A percentile compares a stretch with the other conserved stretches of the same genome.
These are phyloP conservation scores for Striga asiatica DNA, from an alignment of 257 asterid genomes.

Conservation along the genomic window DNA sequence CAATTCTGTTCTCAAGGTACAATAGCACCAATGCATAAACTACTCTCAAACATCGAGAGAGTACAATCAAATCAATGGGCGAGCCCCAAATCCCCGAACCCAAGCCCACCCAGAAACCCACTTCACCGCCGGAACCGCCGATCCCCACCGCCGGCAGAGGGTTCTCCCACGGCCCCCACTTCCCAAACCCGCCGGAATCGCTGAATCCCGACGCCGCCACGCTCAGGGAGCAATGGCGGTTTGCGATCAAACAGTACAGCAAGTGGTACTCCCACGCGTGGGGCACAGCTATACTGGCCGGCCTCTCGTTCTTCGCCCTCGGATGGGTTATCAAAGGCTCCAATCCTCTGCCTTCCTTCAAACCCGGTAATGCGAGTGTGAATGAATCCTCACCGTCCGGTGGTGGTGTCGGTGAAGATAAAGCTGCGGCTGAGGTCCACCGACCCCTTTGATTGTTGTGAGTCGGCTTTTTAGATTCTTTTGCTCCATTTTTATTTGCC, in stretches of 20 bases:
- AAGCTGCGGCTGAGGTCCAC: constrained; percentile 13
- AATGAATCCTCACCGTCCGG: constrained; percentile 8
- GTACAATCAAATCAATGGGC: constrained; percentile 26
- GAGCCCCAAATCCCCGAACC: constrained; percentile 34
- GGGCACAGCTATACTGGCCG: constrained; percentile 96
- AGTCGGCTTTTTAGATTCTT: constrained; percentile 11
- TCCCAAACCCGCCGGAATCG: constrained; percentile 59
- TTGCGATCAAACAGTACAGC: constrained; percentile 67
- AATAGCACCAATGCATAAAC: not conserved
- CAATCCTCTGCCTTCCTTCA: constrained; percentile 68
- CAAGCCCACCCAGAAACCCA: constrained; percentile 21
- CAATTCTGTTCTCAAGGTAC: not conserved
- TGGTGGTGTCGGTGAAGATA: not conserved
- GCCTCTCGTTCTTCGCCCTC: constrained; percentile 70
- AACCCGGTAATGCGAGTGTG: constrained; percentile 4
- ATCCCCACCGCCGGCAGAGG: constrained; percentile 22
- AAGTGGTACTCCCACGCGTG: constrained; percentile 95
- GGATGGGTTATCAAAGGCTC: constrained; percentile 89
- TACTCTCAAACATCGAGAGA: not conserved
- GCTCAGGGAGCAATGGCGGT: constrained; percentile 82
- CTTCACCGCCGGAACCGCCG: constrained; percentile 27
- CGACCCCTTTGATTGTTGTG: constrained; percentile 21
- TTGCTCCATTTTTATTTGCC: not conserved
- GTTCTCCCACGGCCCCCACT: constrained; percentile 18
- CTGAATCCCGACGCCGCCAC: constrained; percentile 72